phyloP scores from a whole-genome alignment of 2,329 filamentous ascomycete species.

The Chaetomium sp. region DNA sequence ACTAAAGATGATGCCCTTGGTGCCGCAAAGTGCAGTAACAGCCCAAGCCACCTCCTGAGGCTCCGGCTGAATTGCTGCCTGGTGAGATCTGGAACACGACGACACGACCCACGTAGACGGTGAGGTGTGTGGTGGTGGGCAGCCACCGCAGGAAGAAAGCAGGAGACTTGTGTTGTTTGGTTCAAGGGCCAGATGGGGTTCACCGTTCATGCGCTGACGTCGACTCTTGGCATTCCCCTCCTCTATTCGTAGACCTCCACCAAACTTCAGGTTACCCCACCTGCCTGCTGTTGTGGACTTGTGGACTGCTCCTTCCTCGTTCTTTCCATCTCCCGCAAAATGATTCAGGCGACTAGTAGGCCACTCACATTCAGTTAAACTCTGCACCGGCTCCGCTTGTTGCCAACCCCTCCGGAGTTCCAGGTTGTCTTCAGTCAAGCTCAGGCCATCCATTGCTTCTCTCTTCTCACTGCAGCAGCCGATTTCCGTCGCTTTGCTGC shows the following conservation, averaged over 20 bases:
- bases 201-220: constrained; percentile 43
- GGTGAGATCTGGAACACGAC: constrained; percentile 14
- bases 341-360: no score
- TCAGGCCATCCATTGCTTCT: neutral
- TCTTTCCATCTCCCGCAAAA: no score
- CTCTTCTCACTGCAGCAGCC: constrained; percentile 10
- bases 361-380: no score
- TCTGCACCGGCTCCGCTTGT: no score
- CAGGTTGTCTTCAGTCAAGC: constrained; percentile 6
- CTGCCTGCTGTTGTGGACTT: no score
- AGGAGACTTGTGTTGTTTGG: no score
- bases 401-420: neutral
- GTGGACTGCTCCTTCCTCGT: no score
- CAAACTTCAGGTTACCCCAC: no score
- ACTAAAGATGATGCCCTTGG: neutral
- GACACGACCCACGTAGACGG: constrained; percentile 11
- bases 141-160: no score
- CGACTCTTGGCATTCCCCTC: constrained; percentile 27
- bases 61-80: constrained; percentile 19
- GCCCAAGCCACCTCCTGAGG: constrained; percentile 20
- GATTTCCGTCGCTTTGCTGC: constrained; percentile 14
- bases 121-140: neutral
- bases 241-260: no score
- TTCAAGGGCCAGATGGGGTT: neutral
- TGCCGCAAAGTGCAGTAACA: neutral